phyloP scores from a whole-genome alignment of 176 grass and related monocot species.

The Triticum dicoccoides region DNA sequence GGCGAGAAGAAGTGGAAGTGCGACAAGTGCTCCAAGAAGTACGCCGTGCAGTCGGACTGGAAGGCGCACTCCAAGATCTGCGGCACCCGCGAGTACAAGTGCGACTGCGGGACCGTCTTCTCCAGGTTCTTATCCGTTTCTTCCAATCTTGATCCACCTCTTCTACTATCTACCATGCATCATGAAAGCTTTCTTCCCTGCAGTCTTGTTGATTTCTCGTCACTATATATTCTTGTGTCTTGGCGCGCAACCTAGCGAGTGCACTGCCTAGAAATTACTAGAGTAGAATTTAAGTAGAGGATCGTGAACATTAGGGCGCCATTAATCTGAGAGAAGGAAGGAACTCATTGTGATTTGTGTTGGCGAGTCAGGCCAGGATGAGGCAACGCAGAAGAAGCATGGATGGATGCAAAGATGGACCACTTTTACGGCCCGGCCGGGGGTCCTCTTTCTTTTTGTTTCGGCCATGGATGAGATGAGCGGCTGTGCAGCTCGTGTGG shows the following conservation, averaged over 20 bases:
- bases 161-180: not conserved
- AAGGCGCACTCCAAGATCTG: constrained; percentile 99
- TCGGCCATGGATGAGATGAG: constrained; percentile 24
- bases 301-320: not conserved
- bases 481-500: constrained; percentile 19
- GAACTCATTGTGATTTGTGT: not conserved
- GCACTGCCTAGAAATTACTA: not conserved
- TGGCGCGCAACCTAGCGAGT: no score
- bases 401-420: constrained; percentile 33
- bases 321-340: not conserved
- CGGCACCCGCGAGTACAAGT: constrained; percentile 93
- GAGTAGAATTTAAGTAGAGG: no score
- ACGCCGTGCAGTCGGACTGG: constrained; percentile 98
- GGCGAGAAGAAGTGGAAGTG: constrained; percentile 99
- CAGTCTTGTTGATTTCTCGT: not conserved
- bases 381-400: not conserved
- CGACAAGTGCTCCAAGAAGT: constrained; percentile 97
- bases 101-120: constrained; percentile 93
- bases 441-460: constrained; percentile 30
- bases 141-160: not conserved
- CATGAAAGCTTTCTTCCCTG: not conserved
- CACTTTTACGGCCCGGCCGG: constrained; percentile 7
- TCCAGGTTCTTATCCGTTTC: constrained; percentile 44
- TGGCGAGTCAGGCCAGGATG: not conserved
- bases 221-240: not conserved